Evolutionary conservation across 116 monocot species (phyloP).

Genomic region (Iris pallida): DNA sequence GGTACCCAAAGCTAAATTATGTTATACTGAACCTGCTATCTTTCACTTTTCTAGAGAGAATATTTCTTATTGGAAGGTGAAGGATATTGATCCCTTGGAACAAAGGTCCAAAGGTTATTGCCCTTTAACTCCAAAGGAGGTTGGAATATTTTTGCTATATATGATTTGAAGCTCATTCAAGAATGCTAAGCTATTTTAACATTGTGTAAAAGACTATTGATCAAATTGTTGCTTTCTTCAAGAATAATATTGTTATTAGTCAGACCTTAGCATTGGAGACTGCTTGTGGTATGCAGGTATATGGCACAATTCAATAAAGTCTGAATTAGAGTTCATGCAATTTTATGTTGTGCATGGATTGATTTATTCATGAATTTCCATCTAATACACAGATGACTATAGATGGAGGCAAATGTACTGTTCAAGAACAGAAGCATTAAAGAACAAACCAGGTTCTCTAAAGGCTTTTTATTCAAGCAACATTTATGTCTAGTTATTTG

Average conservation of each 20-base stretch:
- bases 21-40: too few relatives aligned
- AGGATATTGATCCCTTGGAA: too few relatives aligned
- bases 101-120: too few relatives aligned
- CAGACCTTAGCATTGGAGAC: slow-evolving; percentile 88
- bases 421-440: slow-evolving; percentile 82
- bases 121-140: too few relatives aligned
- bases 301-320: not conserved
- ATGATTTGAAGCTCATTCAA: slow-evolving; percentile 9
- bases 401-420: slow-evolving; percentile 88
- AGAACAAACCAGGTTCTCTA: slow-evolving; percentile 78
- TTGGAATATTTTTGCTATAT: too few relatives aligned
- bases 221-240: slow-evolving; percentile 87
- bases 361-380: slow-evolving; percentile 6
- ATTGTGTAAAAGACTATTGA: slow-evolving; percentile 91
- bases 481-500: not conserved
- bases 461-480: slow-evolving; percentile 4
- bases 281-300: slow-evolving; percentile 94
- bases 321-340: not conserved
- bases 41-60: too few relatives aligned
- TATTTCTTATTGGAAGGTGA: too few relatives aligned
- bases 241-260: slow-evolving; percentile 65
- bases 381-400: slow-evolving; percentile 71
- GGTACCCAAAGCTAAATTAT: too few relatives aligned
- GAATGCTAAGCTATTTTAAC: slow-evolving; percentile 13
- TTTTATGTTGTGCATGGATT: not conserved